Evolutionary conservation across 116 monocot genomes (phyloP), one percentile per base, ranked within the genome.

Genomic region (Trichopus zeylanicus): DNA sequence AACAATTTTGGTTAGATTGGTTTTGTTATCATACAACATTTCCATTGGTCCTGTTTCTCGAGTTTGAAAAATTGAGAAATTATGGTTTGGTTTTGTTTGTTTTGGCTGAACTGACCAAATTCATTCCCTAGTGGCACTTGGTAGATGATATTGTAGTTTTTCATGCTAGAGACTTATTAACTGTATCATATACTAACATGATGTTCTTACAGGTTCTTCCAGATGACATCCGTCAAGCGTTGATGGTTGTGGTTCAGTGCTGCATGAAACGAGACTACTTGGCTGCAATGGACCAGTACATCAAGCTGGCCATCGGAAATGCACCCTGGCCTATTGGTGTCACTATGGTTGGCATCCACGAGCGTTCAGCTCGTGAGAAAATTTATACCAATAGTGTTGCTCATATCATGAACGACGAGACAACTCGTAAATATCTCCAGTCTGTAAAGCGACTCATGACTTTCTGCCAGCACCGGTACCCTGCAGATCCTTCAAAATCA

Each of bases 251-350:
- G 61, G 97, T 97, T 2, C 26, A 70, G 0, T 84, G 91, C 67
- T 97, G 97, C 81, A 97, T 84, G 84, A 86, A 84, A 49, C 75
- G 95, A 20, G 95, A 97, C 56, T 97, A 97, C 59, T 34, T 97
- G 26, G 97, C 97, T n/a, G 97, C 97, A 23, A 97, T 97, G 97
- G 97, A 97, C 59, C 97, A 90, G 59, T 97, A 97, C 73, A 97
- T 97, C 39, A 90, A 87, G 75, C 24, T 87, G 72, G 90, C 97
- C 39, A 97, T 97, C 7, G 97, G 97, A 0, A 97, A 97, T 60
- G 97, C 91, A 24, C 97, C 97, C 1, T 97, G 97, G 97, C 97
- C 97, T 8, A 97, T 97, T 29, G 97, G 97, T 31, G 97, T 97
- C 15, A 97, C 97, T 59, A 97, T 97, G 97, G 97, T 97, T 73